Base-by-base conservation (phyloP, 305 asterid genomes). In the Fraxinus floribunda region DNA sequence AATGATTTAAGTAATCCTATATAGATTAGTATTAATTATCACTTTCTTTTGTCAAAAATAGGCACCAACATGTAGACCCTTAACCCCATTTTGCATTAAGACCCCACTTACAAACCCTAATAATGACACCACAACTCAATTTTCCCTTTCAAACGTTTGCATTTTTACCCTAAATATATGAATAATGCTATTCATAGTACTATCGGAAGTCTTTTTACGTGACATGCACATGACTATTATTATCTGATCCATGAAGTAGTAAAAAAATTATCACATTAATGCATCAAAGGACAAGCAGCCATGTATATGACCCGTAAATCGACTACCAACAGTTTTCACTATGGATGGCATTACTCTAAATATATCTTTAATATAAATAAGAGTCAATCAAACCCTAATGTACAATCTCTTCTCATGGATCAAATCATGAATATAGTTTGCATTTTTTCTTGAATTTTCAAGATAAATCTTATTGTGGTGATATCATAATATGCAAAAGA, bases 31-130 rank as follows among this genome's bases (percentile, higher is more conserved):
- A 84, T 80, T 84, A 83, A 35, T 35, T 35, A 73, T 83, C 74
- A 77, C 79, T 82, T 78, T 66, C 77, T 74, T 57, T 36, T 86
- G 87, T 84, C 85, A 49, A 89, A 81, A 79, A 9, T 79, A 84
- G 81, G 82, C 86, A 82, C 89, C 89, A 86, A 79, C 90, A 88
- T 83, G 89, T 89, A 86, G 85, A 79, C 89, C 88, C 83, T 84
- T 64, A 22, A 32, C 78, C 49, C 80, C 64, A 78, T 77, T 71
- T 77, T 83, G 80, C 75, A 84, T 2, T 80, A 10, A 13, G 57
- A 68, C 35, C 87, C 87, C 88, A 52, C 87, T 60, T 60, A 41
- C 74, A 78, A 66, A 68, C 30, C 85, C 86, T 79, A 79, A 85
- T 85, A 66, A 84, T 86, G 77, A 85, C 84, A 76, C 74, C 35